Conservation (phyloP, 345 rosid species). For the Rhodamnia argentea region DNA sequence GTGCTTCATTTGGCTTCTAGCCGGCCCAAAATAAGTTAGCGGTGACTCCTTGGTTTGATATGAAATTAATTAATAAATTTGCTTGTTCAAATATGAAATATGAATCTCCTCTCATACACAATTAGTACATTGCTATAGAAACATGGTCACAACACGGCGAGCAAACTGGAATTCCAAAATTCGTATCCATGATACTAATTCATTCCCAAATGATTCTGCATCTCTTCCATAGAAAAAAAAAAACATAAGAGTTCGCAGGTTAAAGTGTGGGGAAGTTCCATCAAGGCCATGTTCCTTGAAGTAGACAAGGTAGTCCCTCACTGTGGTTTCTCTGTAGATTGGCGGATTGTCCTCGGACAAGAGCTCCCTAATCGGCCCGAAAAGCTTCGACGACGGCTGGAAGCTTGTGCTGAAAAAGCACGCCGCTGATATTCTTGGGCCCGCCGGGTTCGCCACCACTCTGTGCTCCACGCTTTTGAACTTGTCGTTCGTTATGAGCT, state of each 20-base stretch:
- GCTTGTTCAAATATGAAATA: background rate
- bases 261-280: slow-evolving; percentile 7
- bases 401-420: slow-evolving; percentile 14
- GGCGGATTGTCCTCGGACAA: slow-evolving; percentile 28
- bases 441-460: slow-evolving; percentile 13
- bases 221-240: background rate
- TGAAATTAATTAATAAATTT: no score
- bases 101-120: background rate
- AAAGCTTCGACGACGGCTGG: background rate
- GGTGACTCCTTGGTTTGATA: no score
- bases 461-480: slow-evolving; percentile 22
- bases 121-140: background rate
- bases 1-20: no score
- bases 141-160: background rate
- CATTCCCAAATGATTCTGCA: background rate
- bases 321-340: slow-evolving; percentile 15
- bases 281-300: slow-evolving; percentile 6
- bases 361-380: slow-evolving; percentile 23
- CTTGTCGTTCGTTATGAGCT: slow-evolving; percentile 27
- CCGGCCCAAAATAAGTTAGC: no score
- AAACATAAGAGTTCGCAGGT: background rate
- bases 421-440: slow-evolving; percentile 27
- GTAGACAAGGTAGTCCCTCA: slow-evolving; percentile 5
- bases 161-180: background rate
- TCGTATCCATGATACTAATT: background rate